A percentile compares a stretch with the other conserved stretches of the same genome.
Evolutionary conservation across 2,329 filamentous ascomycete species (phyloP).

Genomic region (Pseudophaeomoniella oleicola): DNA sequence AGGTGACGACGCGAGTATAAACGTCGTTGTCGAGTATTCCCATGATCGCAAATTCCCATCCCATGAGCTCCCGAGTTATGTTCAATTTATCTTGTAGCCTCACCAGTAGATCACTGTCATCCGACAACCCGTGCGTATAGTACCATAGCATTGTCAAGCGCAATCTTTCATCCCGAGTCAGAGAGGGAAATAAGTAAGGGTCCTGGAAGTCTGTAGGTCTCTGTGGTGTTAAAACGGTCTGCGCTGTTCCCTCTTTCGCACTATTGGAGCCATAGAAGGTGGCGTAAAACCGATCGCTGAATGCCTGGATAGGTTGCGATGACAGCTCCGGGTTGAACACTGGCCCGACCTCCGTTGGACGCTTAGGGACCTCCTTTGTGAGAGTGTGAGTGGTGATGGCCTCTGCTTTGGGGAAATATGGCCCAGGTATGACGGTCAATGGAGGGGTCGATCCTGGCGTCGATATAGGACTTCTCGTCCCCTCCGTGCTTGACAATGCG

Average conservation of each 20-base stretch:
- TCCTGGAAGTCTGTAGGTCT: slow-evolving; percentile 10
- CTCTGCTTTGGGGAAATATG: neutral
- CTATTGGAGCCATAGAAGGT: neutral
- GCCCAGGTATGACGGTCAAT: neutral
- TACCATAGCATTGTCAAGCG: slow-evolving; percentile 29
- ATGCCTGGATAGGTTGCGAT: neutral
- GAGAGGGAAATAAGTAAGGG: slow-evolving; percentile 19
- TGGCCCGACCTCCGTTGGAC: neutral
- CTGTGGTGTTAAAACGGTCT: neutral
- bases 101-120: slow-evolving; percentile 25
- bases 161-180: slow-evolving; percentile 21
- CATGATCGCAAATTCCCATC: slow-evolving; percentile 32
- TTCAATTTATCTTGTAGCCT: slow-evolving; percentile 27
- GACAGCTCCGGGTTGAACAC: neutral
- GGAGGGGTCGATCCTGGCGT: neutral
- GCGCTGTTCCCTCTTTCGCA: neutral
- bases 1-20: slow-evolving; percentile 27
- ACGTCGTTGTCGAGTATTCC: slow-evolving; percentile 28
- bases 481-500: neutral
- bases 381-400: neutral
- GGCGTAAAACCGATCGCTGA: neutral
- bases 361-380: neutral
- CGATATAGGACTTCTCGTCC: neutral
- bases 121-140: slow-evolving; percentile 24
- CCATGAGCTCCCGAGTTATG: slow-evolving; percentile 25